phyloP scores from a whole-genome alignment of 768 basidiomycete genomes.

The Leccinum incarnatum region DNA sequence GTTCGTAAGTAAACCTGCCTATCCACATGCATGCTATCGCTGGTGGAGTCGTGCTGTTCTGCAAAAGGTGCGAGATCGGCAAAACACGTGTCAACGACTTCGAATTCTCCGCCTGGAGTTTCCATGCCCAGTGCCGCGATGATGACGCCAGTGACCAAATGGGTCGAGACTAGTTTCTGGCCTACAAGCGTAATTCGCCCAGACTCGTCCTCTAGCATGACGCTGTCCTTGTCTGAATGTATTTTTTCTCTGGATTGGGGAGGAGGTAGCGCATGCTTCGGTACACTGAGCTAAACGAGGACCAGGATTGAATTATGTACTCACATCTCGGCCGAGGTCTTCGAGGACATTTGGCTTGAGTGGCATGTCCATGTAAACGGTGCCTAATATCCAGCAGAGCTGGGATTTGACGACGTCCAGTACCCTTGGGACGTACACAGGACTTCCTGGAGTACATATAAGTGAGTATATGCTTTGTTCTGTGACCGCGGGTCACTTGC shows the following conservation, averaged over 20 bases:
- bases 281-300: slow-evolving; percentile 5
- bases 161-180: slow-evolving; percentile 53
- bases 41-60: slow-evolving; percentile 19
- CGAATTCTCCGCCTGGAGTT: slow-evolving; percentile 86
- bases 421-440: slow-evolving; percentile 71
- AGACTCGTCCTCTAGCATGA: slow-evolving; percentile 95
- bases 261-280: slow-evolving; percentile 83
- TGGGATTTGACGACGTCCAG: slow-evolving; percentile 84
- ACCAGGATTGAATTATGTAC: slow-evolving; percentile 29
- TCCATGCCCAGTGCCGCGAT: slow-evolving; percentile 89
- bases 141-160: slow-evolving; percentile 88
- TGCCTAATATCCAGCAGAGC: slow-evolving; percentile 90
- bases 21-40: slow-evolving; percentile 67
- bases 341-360: slow-evolving; percentile 97
- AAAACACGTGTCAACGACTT: slow-evolving; percentile 86
- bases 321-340: slow-evolving; percentile 89
- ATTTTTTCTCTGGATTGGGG: slow-evolving; percentile 76
- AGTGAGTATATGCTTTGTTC: slow-evolving; percentile 6
- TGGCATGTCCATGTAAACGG: slow-evolving; percentile 98
- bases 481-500: slow-evolving; percentile 24
- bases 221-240: slow-evolving; percentile 69
- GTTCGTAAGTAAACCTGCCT: slow-evolving; percentile 35
- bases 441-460: slow-evolving; percentile 47
- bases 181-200: slow-evolving; percentile 90
- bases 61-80: slow-evolving; percentile 69